phyloP scores from a whole-genome alignment of 2,329 filamentous ascomycete species.

The Microdochium bolleyi region DNA sequence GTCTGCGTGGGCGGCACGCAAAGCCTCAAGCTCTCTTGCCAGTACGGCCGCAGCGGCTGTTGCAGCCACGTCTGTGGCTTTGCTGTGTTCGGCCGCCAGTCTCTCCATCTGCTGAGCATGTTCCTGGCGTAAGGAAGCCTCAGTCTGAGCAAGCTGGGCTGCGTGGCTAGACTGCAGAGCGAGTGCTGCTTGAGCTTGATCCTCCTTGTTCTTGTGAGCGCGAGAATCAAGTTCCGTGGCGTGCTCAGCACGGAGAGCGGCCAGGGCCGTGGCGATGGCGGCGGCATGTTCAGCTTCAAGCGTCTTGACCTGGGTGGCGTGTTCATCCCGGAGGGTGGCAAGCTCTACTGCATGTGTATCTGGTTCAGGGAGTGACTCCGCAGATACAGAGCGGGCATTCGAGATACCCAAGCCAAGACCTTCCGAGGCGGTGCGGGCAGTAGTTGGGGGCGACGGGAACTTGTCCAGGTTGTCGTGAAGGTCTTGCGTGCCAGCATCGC shows the following conservation, averaged over 20 bases:
- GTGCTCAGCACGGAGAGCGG: conserved; percentile 3
- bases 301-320: conserved; percentile 15
- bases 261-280: conserved; percentile 11
- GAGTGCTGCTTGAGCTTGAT: conserved; percentile 4
- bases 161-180: conserved; percentile 13
- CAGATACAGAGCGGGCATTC: conserved; percentile 31
- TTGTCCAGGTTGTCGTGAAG: conserved; percentile 43
- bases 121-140: conserved; percentile 9
- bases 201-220: conserved; percentile 5
- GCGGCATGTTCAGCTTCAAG: conserved; percentile 14
- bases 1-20: conserved; percentile 6
- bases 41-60: conserved; percentile 6
- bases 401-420: conserved; percentile 29
- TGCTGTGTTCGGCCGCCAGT: conserved; percentile 10
- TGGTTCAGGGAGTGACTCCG: conserved; percentile 22
- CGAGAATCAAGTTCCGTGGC: conserved; percentile 2
- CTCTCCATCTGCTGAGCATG: conserved; percentile 12
- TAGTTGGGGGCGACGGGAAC: conserved; percentile 45
- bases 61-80: conserved; percentile 6
- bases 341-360: conserved; percentile 23
- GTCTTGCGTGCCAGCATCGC: conserved; percentile 44
- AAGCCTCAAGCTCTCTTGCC: conserved; percentile 8
- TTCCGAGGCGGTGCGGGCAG: conserved; percentile 23
- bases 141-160: conserved; percentile 9
- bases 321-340: conserved; percentile 17